Percentiles rank a stretch among this genome's conserved stretches.
phyloP scores from a whole-genome alignment of 179 eudicot species.

The Spergularia azorica region DNA sequence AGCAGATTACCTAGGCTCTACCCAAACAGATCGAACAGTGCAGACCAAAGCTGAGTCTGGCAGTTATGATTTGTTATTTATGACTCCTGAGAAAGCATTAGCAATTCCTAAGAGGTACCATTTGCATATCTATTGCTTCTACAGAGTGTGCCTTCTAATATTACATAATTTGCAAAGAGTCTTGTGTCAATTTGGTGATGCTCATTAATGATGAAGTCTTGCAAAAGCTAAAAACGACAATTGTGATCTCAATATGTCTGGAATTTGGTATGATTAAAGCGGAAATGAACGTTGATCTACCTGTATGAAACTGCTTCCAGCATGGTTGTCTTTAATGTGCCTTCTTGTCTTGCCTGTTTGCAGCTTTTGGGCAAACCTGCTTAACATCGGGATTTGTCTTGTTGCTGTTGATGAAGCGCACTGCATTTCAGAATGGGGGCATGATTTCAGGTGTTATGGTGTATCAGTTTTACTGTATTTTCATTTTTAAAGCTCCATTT shows the following conservation, averaged over 20 bases:
- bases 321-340: not conserved
- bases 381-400: constrained; percentile 63
- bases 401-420: constrained; percentile 94
- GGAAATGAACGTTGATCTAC: not conserved
- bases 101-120: constrained; percentile 49
- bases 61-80: constrained; percentile 60
- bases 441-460: constrained; percentile 68
- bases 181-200: not conserved
- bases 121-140: not conserved
- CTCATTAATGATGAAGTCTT: not conserved
- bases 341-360: constrained; percentile 23
- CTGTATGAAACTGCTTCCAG: not conserved
- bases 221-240: not conserved
- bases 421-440: constrained; percentile 96
- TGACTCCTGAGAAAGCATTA: constrained; percentile 92
- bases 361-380: constrained; percentile 83
- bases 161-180: not conserved
- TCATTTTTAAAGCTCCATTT: not conserved
- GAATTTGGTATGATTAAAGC: not conserved
- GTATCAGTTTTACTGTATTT: not conserved
- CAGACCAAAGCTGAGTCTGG: constrained; percentile 65
- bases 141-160: not conserved
- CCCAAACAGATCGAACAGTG: constrained; percentile 60
- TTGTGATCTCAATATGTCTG: not conserved
- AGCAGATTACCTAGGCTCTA: constrained; percentile 70